Base-by-base conservation (phyloP, 2,329 filamentous ascomycete species). In the Pseudogymnoascus sp. region DNA sequence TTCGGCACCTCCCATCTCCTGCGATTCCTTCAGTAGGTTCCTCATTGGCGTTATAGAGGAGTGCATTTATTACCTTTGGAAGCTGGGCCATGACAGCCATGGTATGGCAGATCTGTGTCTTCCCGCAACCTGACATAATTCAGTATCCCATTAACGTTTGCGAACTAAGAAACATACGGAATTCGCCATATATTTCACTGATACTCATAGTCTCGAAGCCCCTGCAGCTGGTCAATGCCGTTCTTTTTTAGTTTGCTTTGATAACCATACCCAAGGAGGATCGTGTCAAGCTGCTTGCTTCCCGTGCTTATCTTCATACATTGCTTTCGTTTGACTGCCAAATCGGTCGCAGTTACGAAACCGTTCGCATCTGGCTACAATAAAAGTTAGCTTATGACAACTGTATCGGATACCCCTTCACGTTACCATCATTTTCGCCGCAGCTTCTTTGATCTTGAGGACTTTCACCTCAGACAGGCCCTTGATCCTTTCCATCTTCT, bases 171-270 rank as follows among this genome's bases (percentile, higher is more conserved):
- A 9, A 66, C 73, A 62, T 68, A 74, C 83, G 79, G 67, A 81
- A 85, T 68, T 85, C 83, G 64, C 83, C 83, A 71, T 81, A 85
- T 27, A 84, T 80, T 69, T 85, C 86, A 66, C 82, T 88, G 71
- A 89, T 86, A 69, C 84, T 87, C 82, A 86, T 85, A 44, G 84
- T 88, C 71, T 88, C 84, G 67, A 89, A 88, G 25, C 86, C 86
- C 65, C 84, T 86, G 42, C 21, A 9, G 17, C n/a, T 25, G 39
- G 39, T 48, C 13, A 61, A 44, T n/a, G 15, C 5, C 5, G 38
- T 35, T n/a, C n/a, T 48, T 21, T 33, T 44, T 12, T 10, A 15
- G 3, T 13, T n/a, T 9, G 17, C 6, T 25, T n/a, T 12, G 12
- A 36, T 31, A 35, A 12, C 64, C 70, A 68, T 66, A 84, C 83